Conservation (phyloP, 331 rosid genomes). For the Phaseolus coccineus region DNA sequence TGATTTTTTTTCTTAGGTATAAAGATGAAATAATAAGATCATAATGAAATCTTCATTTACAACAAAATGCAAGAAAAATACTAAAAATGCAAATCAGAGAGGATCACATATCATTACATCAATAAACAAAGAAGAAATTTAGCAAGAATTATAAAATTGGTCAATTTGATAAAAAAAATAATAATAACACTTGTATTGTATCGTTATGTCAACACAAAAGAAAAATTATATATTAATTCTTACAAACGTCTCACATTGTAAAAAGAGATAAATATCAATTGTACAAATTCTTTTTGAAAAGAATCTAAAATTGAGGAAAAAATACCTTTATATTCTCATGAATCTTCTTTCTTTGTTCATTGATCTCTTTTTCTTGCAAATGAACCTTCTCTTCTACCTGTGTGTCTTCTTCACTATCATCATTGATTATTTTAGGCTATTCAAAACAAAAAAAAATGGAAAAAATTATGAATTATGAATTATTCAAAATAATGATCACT, state of each 20-base stretch:
- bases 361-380: neutral
- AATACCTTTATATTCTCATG: neutral
- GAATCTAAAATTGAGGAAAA: neutral
- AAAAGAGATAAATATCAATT: neutral
- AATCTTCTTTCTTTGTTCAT: neutral
- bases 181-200: no score
- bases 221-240: no score
- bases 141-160: no score
- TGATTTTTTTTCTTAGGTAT: no score
- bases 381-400: neutral
- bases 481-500: neutral
- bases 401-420: neutral
- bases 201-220: no score
- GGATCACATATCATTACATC: no score
- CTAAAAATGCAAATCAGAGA: no score
- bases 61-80: no score
- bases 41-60: no score
- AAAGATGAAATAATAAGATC: no score
- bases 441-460: neutral
- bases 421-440: neutral
- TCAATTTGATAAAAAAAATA: no score
- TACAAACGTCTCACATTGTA: neutral
- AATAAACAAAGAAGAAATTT: no score
- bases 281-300: neutral
- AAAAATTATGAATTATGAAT: neutral